Conservation (phyloP, 352 stramenopile species). For the Pythium folliculosum region DNA sequence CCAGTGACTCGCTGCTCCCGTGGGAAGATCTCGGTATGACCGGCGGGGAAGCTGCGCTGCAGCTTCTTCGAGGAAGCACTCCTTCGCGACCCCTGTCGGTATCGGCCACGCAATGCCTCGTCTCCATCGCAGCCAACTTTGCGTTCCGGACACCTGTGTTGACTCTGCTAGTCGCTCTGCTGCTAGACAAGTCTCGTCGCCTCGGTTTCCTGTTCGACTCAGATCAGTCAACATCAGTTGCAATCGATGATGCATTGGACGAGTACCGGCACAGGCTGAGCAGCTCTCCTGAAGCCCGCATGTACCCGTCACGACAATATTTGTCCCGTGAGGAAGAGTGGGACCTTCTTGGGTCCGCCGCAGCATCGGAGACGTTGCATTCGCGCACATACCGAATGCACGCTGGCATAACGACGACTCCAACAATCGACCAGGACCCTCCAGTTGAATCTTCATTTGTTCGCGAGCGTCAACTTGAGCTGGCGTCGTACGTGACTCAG, state of each 20-base stretch:
- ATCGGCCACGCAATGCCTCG: conserved; percentile 29
- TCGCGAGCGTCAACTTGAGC: neutral
- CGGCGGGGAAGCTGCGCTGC: conserved; percentile 43
- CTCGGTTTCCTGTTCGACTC: conserved; percentile 42
- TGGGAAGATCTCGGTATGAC: conserved; percentile 45
- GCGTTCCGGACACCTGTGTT: conserved; percentile 40
- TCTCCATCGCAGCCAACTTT: conserved; percentile 30
- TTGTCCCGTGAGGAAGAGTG: neutral
- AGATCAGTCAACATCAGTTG: neutral
- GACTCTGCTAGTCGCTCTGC: neutral
- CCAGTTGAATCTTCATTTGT: neutral
- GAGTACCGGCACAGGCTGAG: conserved; percentile 25
- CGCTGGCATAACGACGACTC: neutral
- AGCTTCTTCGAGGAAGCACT: conserved; percentile 39
- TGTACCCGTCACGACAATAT: conserved; percentile 3
- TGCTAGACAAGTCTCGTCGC: conserved; percentile 15
- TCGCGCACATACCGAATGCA: neutral
- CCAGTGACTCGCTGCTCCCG: conserved; percentile 32
- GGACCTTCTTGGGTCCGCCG: neutral
- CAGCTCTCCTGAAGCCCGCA: conserved; percentile 3
- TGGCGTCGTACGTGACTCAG: neutral
- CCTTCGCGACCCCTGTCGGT: conserved; percentile 34
- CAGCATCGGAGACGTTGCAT: neutral
- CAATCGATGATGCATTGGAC: conserved; percentile 22
- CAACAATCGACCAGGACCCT: neutral